Percentiles rank a stretch among this genome's conserved stretches.
phyloP scores from a whole-genome alignment of 2,329 filamentous ascomycete genomes.

The Pseudogymnoascus sp. region DNA sequence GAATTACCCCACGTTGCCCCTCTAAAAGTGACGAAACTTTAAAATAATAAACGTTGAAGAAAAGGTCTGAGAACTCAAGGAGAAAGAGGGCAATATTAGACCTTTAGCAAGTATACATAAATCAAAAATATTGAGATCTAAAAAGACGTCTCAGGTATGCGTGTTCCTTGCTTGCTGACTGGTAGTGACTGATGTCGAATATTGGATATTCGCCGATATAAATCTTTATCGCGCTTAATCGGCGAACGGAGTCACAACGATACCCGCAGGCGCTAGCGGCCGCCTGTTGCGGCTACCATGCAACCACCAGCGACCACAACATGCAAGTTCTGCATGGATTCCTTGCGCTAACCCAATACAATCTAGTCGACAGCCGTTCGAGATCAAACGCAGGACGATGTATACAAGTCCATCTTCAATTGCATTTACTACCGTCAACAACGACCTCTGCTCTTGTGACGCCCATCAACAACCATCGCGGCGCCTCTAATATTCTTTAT shows the following conservation, averaged over 20 bases:
- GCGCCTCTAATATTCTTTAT: not conserved
- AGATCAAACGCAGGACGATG: constrained; percentile 8
- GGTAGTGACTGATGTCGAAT: not conserved
- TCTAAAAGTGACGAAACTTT: not conserved
- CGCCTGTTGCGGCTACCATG: constrained; percentile 4
- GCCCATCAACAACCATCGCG: constrained; percentile 7
- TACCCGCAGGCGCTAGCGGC: constrained; percentile 2
- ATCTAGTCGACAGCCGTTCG: constrained; percentile 1
- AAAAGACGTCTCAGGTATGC: not conserved
- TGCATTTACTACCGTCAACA: not conserved
- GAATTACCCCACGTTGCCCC: constrained; percentile 5
- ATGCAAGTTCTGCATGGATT: constrained; percentile 5
- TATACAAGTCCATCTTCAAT: constrained; percentile 7
- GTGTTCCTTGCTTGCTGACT: not conserved
- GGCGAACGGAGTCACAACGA: not conserved
- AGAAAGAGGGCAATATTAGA: not conserved
- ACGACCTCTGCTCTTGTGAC: not conserved
- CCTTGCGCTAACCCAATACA: not conserved
- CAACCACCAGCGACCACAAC: constrained; percentile 7
- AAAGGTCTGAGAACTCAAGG: not conserved
- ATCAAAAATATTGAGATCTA: not conserved
- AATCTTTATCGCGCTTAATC: constrained; percentile 8
- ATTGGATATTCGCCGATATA: not conserved
- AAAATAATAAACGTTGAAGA: not conserved
- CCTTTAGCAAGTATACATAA: not conserved